Evolutionary conservation across 106 monocot species (phyloP).

Genomic region (Dendrobium catenatum): DNA sequence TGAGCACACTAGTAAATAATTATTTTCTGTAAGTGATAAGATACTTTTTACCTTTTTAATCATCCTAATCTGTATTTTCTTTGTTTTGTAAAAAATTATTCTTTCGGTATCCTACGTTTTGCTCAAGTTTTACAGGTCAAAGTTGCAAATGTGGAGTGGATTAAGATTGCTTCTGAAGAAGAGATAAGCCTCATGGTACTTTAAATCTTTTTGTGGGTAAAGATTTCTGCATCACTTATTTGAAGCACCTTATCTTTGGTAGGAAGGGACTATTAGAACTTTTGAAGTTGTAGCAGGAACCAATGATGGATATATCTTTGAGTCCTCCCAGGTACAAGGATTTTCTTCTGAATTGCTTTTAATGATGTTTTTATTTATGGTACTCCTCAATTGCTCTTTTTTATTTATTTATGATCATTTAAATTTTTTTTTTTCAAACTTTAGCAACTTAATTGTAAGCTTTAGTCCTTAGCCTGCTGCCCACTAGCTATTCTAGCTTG

Average conservation of each 20-base stretch:
- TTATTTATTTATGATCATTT: background rate
- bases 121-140: constrained; percentile 44
- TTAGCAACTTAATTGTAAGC: background rate
- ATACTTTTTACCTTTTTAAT: background rate
- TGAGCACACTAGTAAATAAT: background rate
- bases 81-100: background rate
- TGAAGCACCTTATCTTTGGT: constrained; percentile 9
- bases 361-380: background rate
- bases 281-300: constrained; percentile 78
- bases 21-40: background rate
- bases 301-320: constrained; percentile 69
- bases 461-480: background rate
- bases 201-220: background rate
- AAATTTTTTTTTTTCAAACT: background rate
- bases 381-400: background rate
- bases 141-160: constrained; percentile 89
- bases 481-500: background rate
- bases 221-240: background rate
- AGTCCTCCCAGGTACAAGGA: constrained; percentile 65
- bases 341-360: background rate
- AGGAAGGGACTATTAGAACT: constrained; percentile 64
- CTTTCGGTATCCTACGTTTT: background rate
- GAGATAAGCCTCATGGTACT: constrained; percentile 84
- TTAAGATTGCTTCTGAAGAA: constrained; percentile 67
- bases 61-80: background rate